These are phyloP conservation scores for Phoma sp. DNA, from an alignment of 2,329 filamentous ascomycete genomes.

Conservation along the genomic window DNA sequence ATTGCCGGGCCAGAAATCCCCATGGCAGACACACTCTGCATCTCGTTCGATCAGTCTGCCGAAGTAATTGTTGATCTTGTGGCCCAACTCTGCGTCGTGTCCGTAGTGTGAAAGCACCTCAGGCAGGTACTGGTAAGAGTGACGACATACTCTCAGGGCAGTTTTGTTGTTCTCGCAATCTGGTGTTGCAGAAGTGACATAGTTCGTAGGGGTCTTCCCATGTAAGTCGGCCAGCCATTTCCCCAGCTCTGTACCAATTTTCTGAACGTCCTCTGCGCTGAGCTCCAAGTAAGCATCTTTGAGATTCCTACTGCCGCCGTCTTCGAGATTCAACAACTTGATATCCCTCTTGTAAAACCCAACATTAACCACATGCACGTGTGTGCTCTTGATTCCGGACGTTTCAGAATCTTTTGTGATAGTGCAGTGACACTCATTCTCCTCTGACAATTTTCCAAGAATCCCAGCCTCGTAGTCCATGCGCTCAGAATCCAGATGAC, in stretches of 20 bases:
- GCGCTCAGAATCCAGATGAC: slow-evolving; percentile 35
- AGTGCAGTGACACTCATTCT: background rate
- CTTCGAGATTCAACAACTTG: slow-evolving; percentile 40
- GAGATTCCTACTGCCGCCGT: slow-evolving; percentile 39
- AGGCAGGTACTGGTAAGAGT: slow-evolving; percentile 40
- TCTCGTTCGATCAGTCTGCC: slow-evolving; percentile 36
- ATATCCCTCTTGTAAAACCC: slow-evolving; percentile 32
- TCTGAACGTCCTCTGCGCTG: slow-evolving; percentile 21
- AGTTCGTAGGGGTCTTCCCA: slow-evolving; percentile 17
- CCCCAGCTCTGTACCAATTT: slow-evolving; percentile 35
- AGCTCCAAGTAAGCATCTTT: slow-evolving; percentile 41
- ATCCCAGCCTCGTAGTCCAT: slow-evolving; percentile 46
- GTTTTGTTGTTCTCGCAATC: slow-evolving; percentile 25
- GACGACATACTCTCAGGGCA: slow-evolving; percentile 36
- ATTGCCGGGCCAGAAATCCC: slow-evolving; percentile 51
- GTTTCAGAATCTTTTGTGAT: background rate
- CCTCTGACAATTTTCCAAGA: slow-evolving; percentile 24
- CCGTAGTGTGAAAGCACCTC: slow-evolving; percentile 29
- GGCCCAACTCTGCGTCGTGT: slow-evolving; percentile 31
- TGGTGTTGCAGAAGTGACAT: background rate
- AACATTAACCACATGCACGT: slow-evolving; percentile 28
- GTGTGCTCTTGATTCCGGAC: background rate
- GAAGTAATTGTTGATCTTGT: slow-evolving; percentile 36
- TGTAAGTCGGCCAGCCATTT: slow-evolving; percentile 46
- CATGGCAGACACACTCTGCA: slow-evolving; percentile 46